Base-by-base conservation (phyloP, 257 asterid genomes). In the Ehretia macrophylla region DNA sequence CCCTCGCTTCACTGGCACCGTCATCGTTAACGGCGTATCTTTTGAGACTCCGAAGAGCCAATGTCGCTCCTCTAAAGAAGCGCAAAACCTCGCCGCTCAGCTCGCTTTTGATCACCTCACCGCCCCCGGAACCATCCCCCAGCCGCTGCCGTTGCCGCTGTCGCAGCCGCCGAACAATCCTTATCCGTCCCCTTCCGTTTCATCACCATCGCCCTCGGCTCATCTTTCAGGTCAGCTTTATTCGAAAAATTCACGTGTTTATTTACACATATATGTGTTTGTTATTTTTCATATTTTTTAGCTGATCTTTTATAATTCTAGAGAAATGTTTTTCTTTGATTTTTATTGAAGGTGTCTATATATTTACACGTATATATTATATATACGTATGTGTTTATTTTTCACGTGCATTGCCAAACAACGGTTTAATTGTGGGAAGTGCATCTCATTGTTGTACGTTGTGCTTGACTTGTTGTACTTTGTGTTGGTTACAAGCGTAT, bases 41-140 rank as follows among this genome's bases (percentile, higher is more conserved):
- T 86, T 86, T 32, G 46, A 67, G 58, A 70, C 87, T 4, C 82
- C 88, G 2, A 16, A 27, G 10, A 59, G 42, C 8, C 57, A 32
- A 1, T 83, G 81, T 65, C 67, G 60, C 12, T 79, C 93, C 4
- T 64, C 82, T 0, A 88, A 85, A 58, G 88, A 78, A 0, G 81
- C 96, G 0, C 93, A 88, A 23, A 85, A 88, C 54, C 51, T 73
- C 0, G 96, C 78, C 5, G 93, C 96, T 8, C 64, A 55, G 18
- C 35, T 75, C 0, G 93, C 95, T 1, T 77, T 57, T 42, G 76
- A 83, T 0, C 62, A 66, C 53, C 58, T 79, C 45, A 52, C 47
- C 14, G 55, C 35, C 8, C 62, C 68, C 54, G 46, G 44, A 38
- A 38, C 44, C 44, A 38, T 38, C 44, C 44, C 44, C 11, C 44